Base-by-base conservation (phyloP, 2,329 filamentous ascomycete genomes). In the Mycosphaerella arachidis region DNA sequence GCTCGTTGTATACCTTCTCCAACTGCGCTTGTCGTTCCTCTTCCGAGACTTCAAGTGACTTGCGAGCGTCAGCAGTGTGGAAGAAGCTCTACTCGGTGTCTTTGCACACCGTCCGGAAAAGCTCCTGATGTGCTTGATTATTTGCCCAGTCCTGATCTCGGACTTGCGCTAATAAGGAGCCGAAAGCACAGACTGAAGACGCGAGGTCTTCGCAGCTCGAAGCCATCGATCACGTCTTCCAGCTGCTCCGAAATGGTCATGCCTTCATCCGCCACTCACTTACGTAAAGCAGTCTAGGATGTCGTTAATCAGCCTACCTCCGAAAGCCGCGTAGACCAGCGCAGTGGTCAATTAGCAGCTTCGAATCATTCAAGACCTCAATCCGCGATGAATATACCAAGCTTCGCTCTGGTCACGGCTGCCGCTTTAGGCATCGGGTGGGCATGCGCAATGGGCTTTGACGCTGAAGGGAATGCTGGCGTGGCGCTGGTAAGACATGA, bases 401-500 rank as follows among this genome's bases (percentile, higher is more conserved):
- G 68, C 30, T 69, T 55, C 45, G 61, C 59, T 24, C 33, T 63
- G 7, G 59, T 64, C 29, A 64, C 62, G 4, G 59, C 56, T 33
- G 62, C 62, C 9, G 62, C 59, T 12, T 56, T 50, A 16, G 74
- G 74, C 1, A 77, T 76, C 51, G 74, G 74, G n/a, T 66, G 71
- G 8, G 71, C 71, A 33, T 71, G 71, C 6, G 74, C 76, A 18
- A 63, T 74, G 16, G 73, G 75, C 0, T 78, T 78, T 61, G 74
- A 72, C 1, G 61, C 58, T 3, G 75, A 77, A 62, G 76, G 76
- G 35, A 78, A 75, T 56, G 62, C 58, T 5, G 71, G 68, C 24
- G 70, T 79, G 55, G 71, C 72, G 18, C 67, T 78, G 7, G 68
- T 73, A 8, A 24, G 76, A 77, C 48, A 65, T 67, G 18, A 69